These are phyloP conservation scores for Hymenoscyphus salicellus DNA, from an alignment of 2,329 filamentous ascomycete genomes.

Conservation along the genomic window DNA sequence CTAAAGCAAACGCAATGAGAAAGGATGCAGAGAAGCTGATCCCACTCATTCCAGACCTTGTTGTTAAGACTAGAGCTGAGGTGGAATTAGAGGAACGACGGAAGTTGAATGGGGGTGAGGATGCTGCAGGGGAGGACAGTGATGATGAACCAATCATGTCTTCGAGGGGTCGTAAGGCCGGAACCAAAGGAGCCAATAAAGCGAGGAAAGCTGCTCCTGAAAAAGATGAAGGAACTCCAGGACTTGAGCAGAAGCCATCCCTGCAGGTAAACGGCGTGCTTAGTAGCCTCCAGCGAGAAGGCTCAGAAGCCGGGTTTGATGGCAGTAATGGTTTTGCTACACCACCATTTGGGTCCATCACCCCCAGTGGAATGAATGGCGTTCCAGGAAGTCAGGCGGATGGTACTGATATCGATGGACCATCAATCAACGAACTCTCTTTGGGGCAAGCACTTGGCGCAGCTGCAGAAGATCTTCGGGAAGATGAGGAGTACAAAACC, in stretches of 20 bases:
- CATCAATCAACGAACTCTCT: conserved; percentile 64
- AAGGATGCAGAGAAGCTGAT: conserved; percentile 97
- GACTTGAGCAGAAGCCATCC: conserved; percentile 69
- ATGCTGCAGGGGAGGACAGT: conserved; percentile 83
- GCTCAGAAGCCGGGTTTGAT: conserved; percentile 72
- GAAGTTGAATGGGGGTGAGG: conserved; percentile 79
- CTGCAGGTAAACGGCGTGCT: conserved; percentile 64
- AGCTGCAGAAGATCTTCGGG: conserved; percentile 70
- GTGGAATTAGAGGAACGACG: conserved; percentile 85
- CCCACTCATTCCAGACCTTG: conserved; percentile 88
- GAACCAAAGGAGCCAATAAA: conserved; percentile 63
- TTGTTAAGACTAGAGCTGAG: conserved; percentile 85
- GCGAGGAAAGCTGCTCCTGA: conserved; percentile 71
- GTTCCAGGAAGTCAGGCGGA: conserved; percentile 72
- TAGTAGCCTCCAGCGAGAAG: conserved; percentile 58
- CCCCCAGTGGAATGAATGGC: conserved; percentile 70
- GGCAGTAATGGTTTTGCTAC: conserved; percentile 85
- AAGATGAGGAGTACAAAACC: conserved; percentile 93
- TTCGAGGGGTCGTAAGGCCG: conserved; percentile 84
- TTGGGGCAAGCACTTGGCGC: conserved; percentile 63
- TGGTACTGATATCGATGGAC: conserved; percentile 81
- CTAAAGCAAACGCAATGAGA: conserved; percentile 93
- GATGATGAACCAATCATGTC: conserved; percentile 99
- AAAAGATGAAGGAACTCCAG: conserved; percentile 75
- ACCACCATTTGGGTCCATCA: conserved; percentile 71